Evolutionary conservation across 2,329 filamentous ascomycete genomes (phyloP).

Genomic region (Clonostachys rhizophaga): DNA sequence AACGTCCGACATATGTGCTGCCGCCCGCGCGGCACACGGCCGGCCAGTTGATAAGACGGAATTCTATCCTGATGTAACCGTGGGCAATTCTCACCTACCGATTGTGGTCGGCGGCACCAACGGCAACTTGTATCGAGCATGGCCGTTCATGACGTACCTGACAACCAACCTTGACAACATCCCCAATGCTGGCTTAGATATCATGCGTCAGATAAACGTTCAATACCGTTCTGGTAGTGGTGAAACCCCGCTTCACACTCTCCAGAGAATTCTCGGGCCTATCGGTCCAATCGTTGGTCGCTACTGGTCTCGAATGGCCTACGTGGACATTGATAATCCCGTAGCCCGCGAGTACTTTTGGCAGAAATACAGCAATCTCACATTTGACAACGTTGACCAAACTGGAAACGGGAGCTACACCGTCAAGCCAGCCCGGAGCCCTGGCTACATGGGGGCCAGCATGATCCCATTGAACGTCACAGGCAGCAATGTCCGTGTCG

Average conservation of each 20-base stretch:
- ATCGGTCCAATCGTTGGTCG: conserved; percentile 35
- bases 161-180: conserved; percentile 40
- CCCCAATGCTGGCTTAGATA: conserved; percentile 29
- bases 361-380: conserved; percentile 23
- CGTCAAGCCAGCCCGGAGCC: too few species aligned
- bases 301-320: conserved; percentile 50
- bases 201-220: conserved; percentile 33
- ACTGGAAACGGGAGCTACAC: conserved; percentile 20
- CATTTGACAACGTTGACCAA: conserved; percentile 35
- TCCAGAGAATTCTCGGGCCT: conserved; percentile 24
- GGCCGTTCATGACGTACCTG: conserved; percentile 43
- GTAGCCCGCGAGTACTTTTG: conserved; percentile 30
- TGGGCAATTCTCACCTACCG: conserved; percentile 39
- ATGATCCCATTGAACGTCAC: too few species aligned
- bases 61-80: conserved; percentile 35
- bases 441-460: too few species aligned
- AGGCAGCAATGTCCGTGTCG: too few species aligned
- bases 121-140: conserved; percentile 46
- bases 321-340: conserved; percentile 40
- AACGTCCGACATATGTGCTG: conserved; percentile 35
- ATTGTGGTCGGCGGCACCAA: conserved; percentile 35
- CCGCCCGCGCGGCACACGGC: conserved; percentile 23
- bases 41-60: conserved; percentile 26
- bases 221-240: conserved; percentile 37
- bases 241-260: conserved; percentile 41